Conservation (phyloP, 441 rosid species). For the Eruca vesicaria region DNA sequence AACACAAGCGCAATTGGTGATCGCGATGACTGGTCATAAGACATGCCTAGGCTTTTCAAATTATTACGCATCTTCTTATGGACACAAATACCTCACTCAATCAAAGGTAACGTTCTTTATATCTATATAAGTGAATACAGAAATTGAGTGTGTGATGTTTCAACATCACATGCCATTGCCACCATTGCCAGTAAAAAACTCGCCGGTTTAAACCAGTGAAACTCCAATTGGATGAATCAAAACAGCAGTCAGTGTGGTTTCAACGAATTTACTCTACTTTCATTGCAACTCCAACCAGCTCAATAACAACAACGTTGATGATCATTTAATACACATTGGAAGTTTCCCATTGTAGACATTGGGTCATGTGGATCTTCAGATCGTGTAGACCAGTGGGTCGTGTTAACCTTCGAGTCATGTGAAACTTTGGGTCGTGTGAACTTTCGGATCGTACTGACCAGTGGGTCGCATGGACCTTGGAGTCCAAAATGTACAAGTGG, state of each 20-base stretch:
- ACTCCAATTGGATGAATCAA: conserved; percentile 14
- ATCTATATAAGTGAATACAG: conserved; percentile 54
- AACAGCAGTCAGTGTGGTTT: conserved; percentile 35
- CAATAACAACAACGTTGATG: conserved; percentile 28
- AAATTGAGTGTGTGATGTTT: conserved; percentile 71
- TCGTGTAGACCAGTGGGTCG: no score
- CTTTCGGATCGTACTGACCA: no score
- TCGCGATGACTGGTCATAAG: conserved; percentile 50
- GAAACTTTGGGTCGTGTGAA: no score
- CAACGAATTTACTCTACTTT: conserved; percentile 39
- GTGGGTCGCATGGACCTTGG: no score
- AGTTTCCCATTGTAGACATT: background rate
- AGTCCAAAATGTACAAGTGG: no score
- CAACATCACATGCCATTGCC: conserved; percentile 66
- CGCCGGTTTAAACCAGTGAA: conserved; percentile 30
- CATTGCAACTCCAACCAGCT: conserved; percentile 18
- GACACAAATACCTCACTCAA: no score
- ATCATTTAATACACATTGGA: conserved; percentile 40
- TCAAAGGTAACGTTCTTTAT: conserved; percentile 45
- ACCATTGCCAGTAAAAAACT: conserved; percentile 59
- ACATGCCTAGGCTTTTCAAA: conserved; percentile 36
- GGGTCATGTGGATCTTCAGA: no score
- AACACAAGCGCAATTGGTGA: conserved; percentile 34
- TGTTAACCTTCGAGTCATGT: no score
- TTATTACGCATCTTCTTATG: conserved; percentile 28